Base-by-base conservation (phyloP, 1,139 yeast species). In the Pichia sp. region DNA sequence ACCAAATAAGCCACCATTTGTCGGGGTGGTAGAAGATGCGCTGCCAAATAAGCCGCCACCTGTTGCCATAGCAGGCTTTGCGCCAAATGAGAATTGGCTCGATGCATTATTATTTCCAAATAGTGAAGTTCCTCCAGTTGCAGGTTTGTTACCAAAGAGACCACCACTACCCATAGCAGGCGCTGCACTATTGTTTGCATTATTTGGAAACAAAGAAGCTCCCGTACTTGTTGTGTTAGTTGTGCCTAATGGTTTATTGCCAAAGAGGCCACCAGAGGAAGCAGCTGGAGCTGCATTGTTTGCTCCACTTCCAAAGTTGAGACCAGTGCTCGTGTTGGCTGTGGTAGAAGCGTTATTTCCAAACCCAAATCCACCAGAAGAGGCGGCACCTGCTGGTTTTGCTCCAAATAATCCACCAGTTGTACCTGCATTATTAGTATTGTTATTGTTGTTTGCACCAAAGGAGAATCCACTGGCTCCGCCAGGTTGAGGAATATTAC, bases 391-490 rank as follows among this genome's bases (percentile, higher is more conserved):
- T 5, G n/a, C 15, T 17, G 8, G 7, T n/a, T 38, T 46, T 20
- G 38, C 39, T 11, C 67, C 67, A 37, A 57, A 56, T 18, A 61
- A 42, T 15, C 49, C 51, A 24, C 55, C 49, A 30, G 42, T 23
- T 21, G 43, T 15, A 14, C 35, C 23, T 16, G 20, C 12, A 4
- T 27, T 3, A 13, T 35, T 34, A 51, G 52, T 25, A 60, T 60
- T 37, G 13, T 66, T 44, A 18, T 37, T 37, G n/a, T n/a, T n/a
- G n/a, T n/a, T n/a, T n/a, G n/a, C n/a, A 12, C 67, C 66, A 34
- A 56, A 56, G 21, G 59, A 44, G 15, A 47, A 50, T 22, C 53
- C 45, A 25, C 30, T 17, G 6, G 33, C 22, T 17, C 47, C 50
- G 17, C 54, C 47, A n/a, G 27, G 6, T 13, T 16, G 8, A 21